A percentile compares a stretch with the other conserved stretches of the same genome.
Conservation (phyloP, 345 rosid genomes). For the Triadica sebifera region DNA sequence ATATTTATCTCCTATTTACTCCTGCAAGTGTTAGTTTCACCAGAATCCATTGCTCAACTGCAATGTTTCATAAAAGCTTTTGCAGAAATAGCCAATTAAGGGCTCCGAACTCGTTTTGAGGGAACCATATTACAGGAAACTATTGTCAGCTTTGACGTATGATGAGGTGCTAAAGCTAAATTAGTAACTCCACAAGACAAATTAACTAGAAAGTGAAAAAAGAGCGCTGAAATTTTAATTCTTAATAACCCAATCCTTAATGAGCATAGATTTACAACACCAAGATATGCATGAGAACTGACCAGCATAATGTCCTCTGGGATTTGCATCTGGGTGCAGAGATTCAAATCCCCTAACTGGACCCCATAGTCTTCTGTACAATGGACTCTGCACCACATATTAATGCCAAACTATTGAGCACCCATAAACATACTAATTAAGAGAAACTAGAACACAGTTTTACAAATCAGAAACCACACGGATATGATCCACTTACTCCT, state of each 20-base stretch:
- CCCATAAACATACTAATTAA: neutral
- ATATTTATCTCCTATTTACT: neutral
- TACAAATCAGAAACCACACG: neutral
- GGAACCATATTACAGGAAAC: neutral
- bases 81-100: neutral
- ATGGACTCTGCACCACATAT: slow-evolving; percentile 53
- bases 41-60: neutral
- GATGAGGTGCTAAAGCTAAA: neutral
- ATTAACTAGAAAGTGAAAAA: neutral
- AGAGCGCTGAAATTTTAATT: neutral
- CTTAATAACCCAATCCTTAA: neutral
- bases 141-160: no score
- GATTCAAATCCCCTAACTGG: slow-evolving; percentile 67
- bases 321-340: slow-evolving; percentile 80
- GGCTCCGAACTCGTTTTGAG: neutral
- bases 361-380: slow-evolving; percentile 85
- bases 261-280: neutral
- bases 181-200: neutral
- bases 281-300: slow-evolving; percentile 15
- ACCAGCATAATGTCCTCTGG: slow-evolving; percentile 81
- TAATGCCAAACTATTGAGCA: slow-evolving; percentile 8
- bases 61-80: neutral
- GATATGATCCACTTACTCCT: neutral
- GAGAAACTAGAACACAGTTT: neutral
- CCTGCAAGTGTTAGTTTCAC: neutral